Percentiles rank a stretch among this genome's conserved stretches.
phyloP scores from a whole-genome alignment of 371 early-diverging fungal genomes.

The Mucor ambiguus region DNA sequence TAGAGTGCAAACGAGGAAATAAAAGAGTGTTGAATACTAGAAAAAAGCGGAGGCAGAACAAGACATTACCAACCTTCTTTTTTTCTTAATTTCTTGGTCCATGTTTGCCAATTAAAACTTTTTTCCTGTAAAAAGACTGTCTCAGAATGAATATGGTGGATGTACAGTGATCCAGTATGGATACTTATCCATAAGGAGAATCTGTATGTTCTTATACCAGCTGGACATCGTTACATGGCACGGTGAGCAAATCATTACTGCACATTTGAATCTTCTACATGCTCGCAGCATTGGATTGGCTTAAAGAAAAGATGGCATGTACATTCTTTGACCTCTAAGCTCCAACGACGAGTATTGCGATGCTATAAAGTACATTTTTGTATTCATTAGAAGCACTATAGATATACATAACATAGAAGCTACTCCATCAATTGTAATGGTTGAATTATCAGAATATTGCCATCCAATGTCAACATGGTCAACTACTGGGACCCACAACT shows the following conservation, averaged over 20 bases:
- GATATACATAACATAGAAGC: neutral
- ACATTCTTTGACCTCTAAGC: neutral
- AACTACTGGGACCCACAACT: neutral
- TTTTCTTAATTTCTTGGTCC: neutral
- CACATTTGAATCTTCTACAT: too few species aligned
- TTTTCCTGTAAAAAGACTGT: slow-evolving; percentile 1
- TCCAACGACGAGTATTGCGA: neutral
- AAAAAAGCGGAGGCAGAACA: slow-evolving; percentile 1
- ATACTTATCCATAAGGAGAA: neutral
- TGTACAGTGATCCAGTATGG: neutral
- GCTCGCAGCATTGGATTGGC: neutral
- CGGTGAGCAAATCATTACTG: too few species aligned
- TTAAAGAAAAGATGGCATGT: neutral
- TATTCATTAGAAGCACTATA: neutral
- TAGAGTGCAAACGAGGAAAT: neutral
- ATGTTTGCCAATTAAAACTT: neutral
- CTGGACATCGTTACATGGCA: neutral
- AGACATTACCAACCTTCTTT: neutral
- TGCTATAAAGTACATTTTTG: neutral
- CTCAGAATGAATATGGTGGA: neutral
- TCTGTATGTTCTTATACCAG: neutral
- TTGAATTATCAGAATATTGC: neutral
- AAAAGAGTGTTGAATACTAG: neutral
- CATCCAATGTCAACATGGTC: neutral
- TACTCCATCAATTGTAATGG: neutral